Base-by-base conservation (phyloP, 768 basidiomycete species). In the Tulasnella sp. region DNA sequence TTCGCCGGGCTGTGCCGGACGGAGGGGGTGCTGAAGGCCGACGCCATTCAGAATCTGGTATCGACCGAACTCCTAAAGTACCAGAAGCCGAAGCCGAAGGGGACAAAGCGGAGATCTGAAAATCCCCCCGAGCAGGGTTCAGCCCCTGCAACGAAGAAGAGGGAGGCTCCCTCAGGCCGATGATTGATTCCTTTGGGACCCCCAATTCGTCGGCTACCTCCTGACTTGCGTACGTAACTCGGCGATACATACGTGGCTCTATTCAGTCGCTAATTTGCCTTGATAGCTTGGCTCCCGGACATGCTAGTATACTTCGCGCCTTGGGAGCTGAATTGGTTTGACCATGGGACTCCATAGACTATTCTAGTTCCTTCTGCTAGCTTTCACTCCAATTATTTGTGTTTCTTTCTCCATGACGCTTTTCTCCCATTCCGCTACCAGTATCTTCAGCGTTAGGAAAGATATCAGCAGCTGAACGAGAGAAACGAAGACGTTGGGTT, bases 371-470 rank as follows among this genome's bases (percentile, higher is more conserved):
- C 45, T 49, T 22, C 45, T 49, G 8, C 45, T 49, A 49, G 45
- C 45, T 22, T 22, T 49, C 19, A 22, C 45, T 49, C 8, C 45
- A 49, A 49, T 49, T 49, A 19, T 19, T 49, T 19, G 45, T 22
- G 22, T 49, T 1, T 49, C 45, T 49, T 49, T 49, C 45, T 49
- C 17, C 45, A 9, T 22, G 45, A 22, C 45, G 3, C 45, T 49
- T 19, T 42, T 42, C 42, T 42, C 42, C 42, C 42, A 42, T 42
- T 42, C 42, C 42, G 42, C 42, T 42, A 42, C 17, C 42, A 22
- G 84, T 83, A 76, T 91, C 90, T 91, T 79, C 39, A n/a, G 19
- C 22, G 22, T 49, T 49, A 22, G 3, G 11, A n/a, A n/a, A 8
- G 19, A 52, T 15, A 39, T 45, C 6, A 37, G 52, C 34, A 22